Evolutionary conservation across 2,329 filamentous ascomycete genomes (phyloP).

Genomic region (Chaetomiaceae sp.): DNA sequence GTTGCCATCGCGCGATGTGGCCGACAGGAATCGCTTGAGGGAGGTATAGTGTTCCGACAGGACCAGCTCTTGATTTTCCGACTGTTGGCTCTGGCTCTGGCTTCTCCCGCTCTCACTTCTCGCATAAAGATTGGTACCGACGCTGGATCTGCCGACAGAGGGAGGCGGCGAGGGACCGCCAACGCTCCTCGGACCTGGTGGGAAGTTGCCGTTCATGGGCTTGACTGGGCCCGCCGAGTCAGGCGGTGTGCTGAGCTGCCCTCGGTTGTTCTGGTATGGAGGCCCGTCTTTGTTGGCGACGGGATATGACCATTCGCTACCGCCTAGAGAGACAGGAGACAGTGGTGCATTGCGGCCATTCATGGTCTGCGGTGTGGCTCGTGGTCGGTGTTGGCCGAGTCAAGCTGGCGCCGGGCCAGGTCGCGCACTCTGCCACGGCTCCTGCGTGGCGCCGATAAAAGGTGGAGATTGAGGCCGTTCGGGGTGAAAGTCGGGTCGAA

Average conservation of each 20-base stretch:
- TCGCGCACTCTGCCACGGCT: constrained; percentile 2
- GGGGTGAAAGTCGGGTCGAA: neutral
- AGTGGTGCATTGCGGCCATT: constrained; percentile 70
- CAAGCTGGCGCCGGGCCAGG: constrained; percentile 14
- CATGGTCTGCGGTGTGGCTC: constrained; percentile 47
- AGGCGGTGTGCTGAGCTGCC: constrained; percentile 64
- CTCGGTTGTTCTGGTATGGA: constrained; percentile 41
- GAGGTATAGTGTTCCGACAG: constrained; percentile 78
- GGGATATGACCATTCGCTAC: constrained; percentile 81
- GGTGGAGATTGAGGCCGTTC: constrained; percentile 4
- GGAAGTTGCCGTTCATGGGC: constrained; percentile 57
- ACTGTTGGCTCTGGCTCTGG: constrained; percentile 49
- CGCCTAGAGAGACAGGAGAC: constrained; percentile 77
- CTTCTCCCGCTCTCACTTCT: constrained; percentile 62
- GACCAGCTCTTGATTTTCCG: constrained; percentile 59
- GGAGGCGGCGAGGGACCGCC: constrained; percentile 78
- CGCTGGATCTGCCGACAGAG: constrained; percentile 81
- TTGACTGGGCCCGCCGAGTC: constrained; percentile 60
- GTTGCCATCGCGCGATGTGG: constrained; percentile 68
- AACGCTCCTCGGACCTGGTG: constrained; percentile 51
- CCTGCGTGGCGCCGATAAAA: constrained; percentile 1
- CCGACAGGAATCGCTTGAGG: constrained; percentile 69
- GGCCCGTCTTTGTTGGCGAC: constrained; percentile 48
- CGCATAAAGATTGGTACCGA: constrained; percentile 67
- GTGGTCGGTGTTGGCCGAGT: constrained; percentile 25